Conservation (phyloP, 164 flowering plant genomes). For the Malania oleifera region DNA sequence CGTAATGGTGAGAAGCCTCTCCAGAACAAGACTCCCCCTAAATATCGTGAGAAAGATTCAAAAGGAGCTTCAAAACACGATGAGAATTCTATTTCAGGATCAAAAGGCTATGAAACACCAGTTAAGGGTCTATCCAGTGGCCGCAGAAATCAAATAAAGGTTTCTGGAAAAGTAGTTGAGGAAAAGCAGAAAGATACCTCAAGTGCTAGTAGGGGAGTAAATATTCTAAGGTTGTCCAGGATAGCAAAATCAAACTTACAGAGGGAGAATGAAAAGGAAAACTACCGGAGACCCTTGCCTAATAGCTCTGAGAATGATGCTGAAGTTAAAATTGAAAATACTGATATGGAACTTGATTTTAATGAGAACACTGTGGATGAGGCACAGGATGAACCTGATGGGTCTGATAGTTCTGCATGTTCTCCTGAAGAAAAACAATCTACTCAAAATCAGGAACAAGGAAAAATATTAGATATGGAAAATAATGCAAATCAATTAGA, state of each 20-base stretch:
- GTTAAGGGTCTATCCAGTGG: constrained; percentile 44
- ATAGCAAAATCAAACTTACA: constrained; percentile 88
- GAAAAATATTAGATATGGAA: constrained; percentile 31
- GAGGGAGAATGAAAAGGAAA: constrained; percentile 93
- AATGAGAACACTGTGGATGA: constrained; percentile 82
- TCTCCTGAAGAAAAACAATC: constrained; percentile 34
- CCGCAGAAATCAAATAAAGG: constrained; percentile 53
- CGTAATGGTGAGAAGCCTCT: constrained; percentile 66
- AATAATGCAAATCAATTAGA: constrained; percentile 24
- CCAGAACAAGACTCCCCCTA: constrained; percentile 63
- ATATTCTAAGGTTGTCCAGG: constrained; percentile 88
- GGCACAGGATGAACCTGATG: constrained; percentile 65
- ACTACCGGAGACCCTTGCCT: constrained; percentile 80
- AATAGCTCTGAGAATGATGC: constrained; percentile 65
- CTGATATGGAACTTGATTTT: constrained; percentile 98
- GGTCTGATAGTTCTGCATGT: constrained; percentile 34
- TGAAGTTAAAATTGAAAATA: constrained; percentile 88
- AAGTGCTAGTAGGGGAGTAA: constrained; percentile 54
- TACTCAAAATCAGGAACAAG: constrained; percentile 34
- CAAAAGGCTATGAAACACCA: constrained; percentile 57
- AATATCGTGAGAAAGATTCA: constrained; percentile 47
- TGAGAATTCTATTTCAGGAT: constrained; percentile 44
- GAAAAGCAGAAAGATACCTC: constrained; percentile 55
- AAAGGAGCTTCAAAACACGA: constrained; percentile 45
- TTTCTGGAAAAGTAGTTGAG: constrained; percentile 43